phyloP scores from a whole-genome alignment of 176 grass and related monocot species.

The Lolium perenne region DNA sequence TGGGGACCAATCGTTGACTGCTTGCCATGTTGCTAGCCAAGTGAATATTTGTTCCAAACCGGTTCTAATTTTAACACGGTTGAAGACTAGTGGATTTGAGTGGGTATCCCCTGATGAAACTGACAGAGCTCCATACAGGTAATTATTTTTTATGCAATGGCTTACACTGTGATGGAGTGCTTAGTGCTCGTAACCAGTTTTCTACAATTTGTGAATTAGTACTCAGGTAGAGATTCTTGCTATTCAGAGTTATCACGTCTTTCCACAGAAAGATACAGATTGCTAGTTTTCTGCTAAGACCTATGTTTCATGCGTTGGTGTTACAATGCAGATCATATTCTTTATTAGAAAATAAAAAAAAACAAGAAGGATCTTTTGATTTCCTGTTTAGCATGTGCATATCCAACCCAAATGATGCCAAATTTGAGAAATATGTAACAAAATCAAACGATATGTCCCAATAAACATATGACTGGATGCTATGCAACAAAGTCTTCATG shows the following conservation, averaged over 20 bases:
- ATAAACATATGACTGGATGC: background rate
- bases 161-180: background rate
- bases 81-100: slow-evolving; percentile 63
- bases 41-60: slow-evolving; percentile 86
- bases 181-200: background rate
- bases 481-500: background rate
- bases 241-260: slow-evolving; percentile 10
- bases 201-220: slow-evolving; percentile 12
- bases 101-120: slow-evolving; percentile 98
- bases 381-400: slow-evolving; percentile 11
- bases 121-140: slow-evolving; percentile 83
- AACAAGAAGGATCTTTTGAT: background rate
- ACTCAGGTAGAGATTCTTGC: background rate
- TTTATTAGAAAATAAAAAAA: background rate
- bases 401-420: background rate
- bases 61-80: slow-evolving; percentile 76
- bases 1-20: slow-evolving; percentile 95
- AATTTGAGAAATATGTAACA: too few species aligned
- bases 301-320: background rate
- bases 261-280: slow-evolving; percentile 18
- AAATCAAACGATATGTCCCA: too few species aligned
- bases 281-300: slow-evolving; percentile 33
- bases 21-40: slow-evolving; percentile 97
- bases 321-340: background rate
- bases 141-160: slow-evolving; percentile 34